Evolutionary conservation across 2,329 filamentous ascomycete genomes (phyloP).

Genomic region (Sphaerulina vaccinii): DNA sequence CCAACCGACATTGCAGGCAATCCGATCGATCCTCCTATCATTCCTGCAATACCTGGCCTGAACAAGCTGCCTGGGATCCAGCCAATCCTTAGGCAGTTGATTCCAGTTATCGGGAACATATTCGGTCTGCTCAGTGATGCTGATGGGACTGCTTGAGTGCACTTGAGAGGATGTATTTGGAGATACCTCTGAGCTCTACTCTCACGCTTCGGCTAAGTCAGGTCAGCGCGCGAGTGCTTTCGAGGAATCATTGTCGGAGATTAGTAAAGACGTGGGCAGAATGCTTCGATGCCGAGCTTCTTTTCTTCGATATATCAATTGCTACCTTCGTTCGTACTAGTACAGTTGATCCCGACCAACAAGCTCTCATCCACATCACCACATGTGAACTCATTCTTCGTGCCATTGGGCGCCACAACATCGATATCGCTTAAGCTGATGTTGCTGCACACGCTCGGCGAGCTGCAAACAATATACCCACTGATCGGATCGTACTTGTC

Average conservation of each 20-base stretch:
- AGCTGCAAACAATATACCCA: constrained; percentile 48
- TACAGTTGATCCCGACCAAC: constrained; percentile 35
- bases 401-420: constrained; percentile 30
- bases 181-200: no score
- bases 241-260: no score
- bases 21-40: constrained; percentile 6
- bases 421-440: constrained; percentile 43
- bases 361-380: constrained; percentile 34
- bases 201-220: no score
- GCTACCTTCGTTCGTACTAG: constrained; percentile 19
- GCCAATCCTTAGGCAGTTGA: constrained; percentile 1
- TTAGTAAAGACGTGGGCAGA: no score
- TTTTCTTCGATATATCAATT: no score
- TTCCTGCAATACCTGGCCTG: constrained; percentile 6
- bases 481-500: constrained; percentile 44
- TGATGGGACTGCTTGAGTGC: no score
- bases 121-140: no score
- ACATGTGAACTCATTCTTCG: constrained; percentile 33
- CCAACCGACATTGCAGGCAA: constrained; percentile 5
- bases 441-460: constrained; percentile 48
- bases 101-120: constrained; percentile 7
- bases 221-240: no score
- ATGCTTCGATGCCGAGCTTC: no score
- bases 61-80: constrained; percentile 1
- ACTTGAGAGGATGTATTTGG: no score